A percentile compares a stretch with the other conserved stretches of the same genome.
Conservation (phyloP, 257 asterid species). For the Eucommia ulmoides region DNA sequence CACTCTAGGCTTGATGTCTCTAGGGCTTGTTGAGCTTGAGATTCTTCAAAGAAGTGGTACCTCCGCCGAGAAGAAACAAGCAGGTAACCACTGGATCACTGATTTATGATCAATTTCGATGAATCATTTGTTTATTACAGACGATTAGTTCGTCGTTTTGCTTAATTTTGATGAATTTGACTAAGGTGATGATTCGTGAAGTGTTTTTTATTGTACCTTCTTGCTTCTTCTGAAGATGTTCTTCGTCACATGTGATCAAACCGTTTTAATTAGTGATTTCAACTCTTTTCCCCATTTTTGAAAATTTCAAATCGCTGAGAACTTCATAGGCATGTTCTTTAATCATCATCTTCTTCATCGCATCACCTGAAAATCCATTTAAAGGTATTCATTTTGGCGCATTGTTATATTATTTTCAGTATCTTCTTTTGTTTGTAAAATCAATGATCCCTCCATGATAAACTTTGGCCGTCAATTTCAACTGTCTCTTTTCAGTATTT, state of each 20-base stretch:
- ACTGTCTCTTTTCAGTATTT: too few relatives aligned
- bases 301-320: neutral
- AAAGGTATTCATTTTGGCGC: too few relatives aligned
- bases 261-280: too few relatives aligned
- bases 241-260: too few relatives aligned
- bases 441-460: neutral
- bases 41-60: slow-evolving; percentile 82
- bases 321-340: neutral
- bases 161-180: neutral
- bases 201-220: too few relatives aligned
- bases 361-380: too few relatives aligned
- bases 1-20: slow-evolving; percentile 88
- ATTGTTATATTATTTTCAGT: neutral
- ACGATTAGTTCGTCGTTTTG: neutral
- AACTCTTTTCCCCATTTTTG: neutral
- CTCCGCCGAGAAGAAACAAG: slow-evolving; percentile 66
- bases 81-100: slow-evolving; percentile 27
- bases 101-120: neutral
- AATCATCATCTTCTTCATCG: neutral
- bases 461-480: slow-evolving; percentile 1
- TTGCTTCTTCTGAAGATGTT: too few relatives aligned
- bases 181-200: too few relatives aligned
- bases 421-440: neutral
- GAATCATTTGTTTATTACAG: neutral
- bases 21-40: slow-evolving; percentile 88